Evolutionary conservation across 2,329 filamentous ascomycete species (phyloP).

Genomic region (Aureobasidium namibiae): DNA sequence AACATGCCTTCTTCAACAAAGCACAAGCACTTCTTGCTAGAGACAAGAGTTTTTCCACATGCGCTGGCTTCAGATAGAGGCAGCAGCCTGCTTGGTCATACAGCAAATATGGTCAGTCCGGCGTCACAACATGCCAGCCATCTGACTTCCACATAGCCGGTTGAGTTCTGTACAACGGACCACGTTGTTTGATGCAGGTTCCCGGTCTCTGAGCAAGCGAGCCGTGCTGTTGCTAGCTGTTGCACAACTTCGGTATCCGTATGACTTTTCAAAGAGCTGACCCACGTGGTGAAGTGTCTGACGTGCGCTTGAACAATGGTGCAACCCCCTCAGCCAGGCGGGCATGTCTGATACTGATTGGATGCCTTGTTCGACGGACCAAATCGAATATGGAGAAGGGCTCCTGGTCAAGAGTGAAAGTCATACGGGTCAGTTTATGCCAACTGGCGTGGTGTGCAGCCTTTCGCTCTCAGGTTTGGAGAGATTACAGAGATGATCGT

Average conservation of each 20-base stretch:
- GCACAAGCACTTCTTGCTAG: too few relatives aligned
- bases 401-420: background rate
- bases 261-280: background rate
- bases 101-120: background rate
- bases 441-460: background rate
- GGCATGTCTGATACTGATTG: background rate
- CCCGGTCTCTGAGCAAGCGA: background rate
- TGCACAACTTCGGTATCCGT: background rate
- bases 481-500: background rate
- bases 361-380: background rate
- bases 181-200: background rate
- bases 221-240: background rate
- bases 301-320: background rate
- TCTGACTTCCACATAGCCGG: background rate
- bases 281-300: background rate
- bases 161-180: background rate
- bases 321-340: too few relatives aligned
- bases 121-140: background rate
- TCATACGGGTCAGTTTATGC: too few relatives aligned
- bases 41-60: too few relatives aligned
- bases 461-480: background rate
- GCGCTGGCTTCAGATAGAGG: background rate
- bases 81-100: background rate
- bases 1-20: too few relatives aligned
- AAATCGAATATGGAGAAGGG: background rate